Evolutionary conservation across 1,139 yeast species (phyloP), one percentile per base, ranked within the genome.

Genomic region (Yamadazyma spencermartinsiae): DNA sequence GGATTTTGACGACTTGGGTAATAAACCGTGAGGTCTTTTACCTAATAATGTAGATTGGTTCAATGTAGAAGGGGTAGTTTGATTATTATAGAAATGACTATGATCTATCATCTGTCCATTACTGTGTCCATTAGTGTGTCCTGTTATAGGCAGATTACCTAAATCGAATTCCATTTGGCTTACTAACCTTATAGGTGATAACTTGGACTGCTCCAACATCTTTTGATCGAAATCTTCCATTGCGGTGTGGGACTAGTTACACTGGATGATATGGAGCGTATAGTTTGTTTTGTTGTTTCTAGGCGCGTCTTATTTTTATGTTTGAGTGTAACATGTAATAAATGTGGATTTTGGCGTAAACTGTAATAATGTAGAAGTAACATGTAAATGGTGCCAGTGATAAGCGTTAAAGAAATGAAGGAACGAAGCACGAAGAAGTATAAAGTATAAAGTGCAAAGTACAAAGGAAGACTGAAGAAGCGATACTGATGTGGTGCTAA

Each of bases 1-100:
- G 4, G 20, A 16, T 8, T 11, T 13, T 3, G 28, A 21, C 32
- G 56, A 58, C 31, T 70, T 68, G 16, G 74, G 69, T 2, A 63
- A 52, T 28, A 76, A 53, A 0, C 80, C 81, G 47, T 76, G 81
- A 1, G 79, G 76, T 39, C 73, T 74, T 24, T 41, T 41, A 4
- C 41, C 43, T 27, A 41, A 37, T 16, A 41, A 30, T 2, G 42
- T 37, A 4, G 38, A 28, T 28, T 28, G 31, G 17, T 28, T 28
- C n/a, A 28, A 28, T 15, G 20, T 7, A 10, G 31, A 14, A 16
- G 31, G 31, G 9, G 31, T 13, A n/a, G n/a, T 28, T 15, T 28
- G 31, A 16, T 16, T 20, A 28, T 28, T 28, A 16, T 28, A 28
- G n/a, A 28, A 28, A 16, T 28, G 31, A 16, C 31, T 28, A 16